phyloP scores from a whole-genome alignment of 129 eudicot genomes.

The Helianthus tuberosus region DNA sequence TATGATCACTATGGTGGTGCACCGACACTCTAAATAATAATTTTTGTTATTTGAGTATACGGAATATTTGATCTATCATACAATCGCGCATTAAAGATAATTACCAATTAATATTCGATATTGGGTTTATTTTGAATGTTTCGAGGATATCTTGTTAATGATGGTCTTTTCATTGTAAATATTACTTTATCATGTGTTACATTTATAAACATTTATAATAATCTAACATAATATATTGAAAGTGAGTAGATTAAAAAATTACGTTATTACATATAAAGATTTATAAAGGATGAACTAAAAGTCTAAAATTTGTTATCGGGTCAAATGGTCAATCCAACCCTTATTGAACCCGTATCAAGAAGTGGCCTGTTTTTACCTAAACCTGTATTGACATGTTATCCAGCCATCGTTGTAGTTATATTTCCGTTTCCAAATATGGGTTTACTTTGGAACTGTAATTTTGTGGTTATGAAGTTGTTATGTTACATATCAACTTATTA shows the following conservation, averaged over 20 bases:
- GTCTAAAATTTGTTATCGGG: too few species aligned
- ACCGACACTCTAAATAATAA: neutral
- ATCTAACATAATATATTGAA: too few species aligned
- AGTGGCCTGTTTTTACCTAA: too few species aligned
- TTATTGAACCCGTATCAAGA: too few species aligned
- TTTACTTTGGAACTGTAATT: neutral
- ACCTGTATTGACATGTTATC: too few species aligned
- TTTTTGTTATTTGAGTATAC: too few species aligned
- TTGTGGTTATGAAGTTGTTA: conserved; percentile 1
- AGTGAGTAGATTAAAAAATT: too few species aligned
- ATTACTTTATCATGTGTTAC: neutral
- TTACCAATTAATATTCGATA: neutral
- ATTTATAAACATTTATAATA: too few species aligned
- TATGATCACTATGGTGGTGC: neutral
- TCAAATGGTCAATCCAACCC: too few species aligned
- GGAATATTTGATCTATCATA: neutral
- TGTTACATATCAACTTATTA: neutral
- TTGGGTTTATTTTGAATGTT: neutral
- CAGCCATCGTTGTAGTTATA: too few species aligned
- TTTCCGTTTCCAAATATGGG: neutral
- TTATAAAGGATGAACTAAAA: too few species aligned
- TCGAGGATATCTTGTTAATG: neutral
- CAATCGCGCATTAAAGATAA: neutral
- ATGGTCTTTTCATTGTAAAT: neutral
- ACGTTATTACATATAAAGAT: too few species aligned